These are phyloP conservation scores for Pichia terricola DNA, from an alignment of 1,139 yeast species.

Conservation along the genomic window DNA sequence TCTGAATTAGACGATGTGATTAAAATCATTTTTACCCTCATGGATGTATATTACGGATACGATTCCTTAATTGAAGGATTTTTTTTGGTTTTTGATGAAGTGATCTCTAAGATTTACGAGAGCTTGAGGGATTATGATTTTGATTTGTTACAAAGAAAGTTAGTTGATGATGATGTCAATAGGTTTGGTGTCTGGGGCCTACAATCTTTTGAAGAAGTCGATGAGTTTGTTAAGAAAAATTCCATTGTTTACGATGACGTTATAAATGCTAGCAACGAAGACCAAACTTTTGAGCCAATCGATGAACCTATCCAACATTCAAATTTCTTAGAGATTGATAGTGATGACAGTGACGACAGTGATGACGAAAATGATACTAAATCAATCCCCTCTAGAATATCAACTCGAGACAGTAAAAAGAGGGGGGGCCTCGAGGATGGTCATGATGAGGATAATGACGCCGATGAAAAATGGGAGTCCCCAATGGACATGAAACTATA, in stretches of 20 bases:
- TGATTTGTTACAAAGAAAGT: conserved; percentile 15
- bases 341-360: conserved; percentile 29
- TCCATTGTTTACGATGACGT: conserved; percentile 23
- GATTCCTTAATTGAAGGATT: conserved; percentile 61
- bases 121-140: conserved; percentile 27
- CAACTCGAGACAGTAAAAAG: conserved; percentile 2
- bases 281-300: conserved; percentile 11
- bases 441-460: conserved; percentile 10
- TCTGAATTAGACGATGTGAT: conserved; percentile 65
- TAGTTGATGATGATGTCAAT: conserved; percentile 19
- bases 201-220: conserved; percentile 30
- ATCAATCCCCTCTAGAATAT: conserved; percentile 7
- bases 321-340: conserved; percentile 24
- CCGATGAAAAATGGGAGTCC: conserved; percentile 45
- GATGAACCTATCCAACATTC: conserved; percentile 15
- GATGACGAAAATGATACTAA: conserved; percentile 23
- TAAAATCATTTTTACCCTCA: conserved; percentile 56
- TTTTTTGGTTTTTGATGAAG: conserved; percentile 59
- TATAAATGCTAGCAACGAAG: conserved; percentile 21
- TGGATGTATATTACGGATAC: conserved; percentile 84
- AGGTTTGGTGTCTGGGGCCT: conserved; percentile 50
- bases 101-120: conserved; percentile 44
- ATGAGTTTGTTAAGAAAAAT: conserved; percentile 32
- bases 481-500: conserved; percentile 55
- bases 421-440: not conserved